Percentiles rank a stretch among this genome's conserved stretches.
Evolutionary conservation across 2,329 filamentous ascomycete genomes (phyloP).

Genomic region (Ophiostoma perfectum): DNA sequence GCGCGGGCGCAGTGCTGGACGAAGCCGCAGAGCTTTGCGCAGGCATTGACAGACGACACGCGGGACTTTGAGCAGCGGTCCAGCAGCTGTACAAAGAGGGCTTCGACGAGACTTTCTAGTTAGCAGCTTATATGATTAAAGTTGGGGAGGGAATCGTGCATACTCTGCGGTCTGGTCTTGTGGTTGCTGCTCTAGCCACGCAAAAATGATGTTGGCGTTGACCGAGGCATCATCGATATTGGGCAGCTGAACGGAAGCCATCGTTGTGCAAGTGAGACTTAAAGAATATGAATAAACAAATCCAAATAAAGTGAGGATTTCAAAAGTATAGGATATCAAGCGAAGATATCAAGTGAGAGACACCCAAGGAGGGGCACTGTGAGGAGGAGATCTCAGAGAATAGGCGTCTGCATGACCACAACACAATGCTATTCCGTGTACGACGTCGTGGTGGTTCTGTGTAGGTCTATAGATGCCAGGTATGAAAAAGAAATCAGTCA

Average conservation of each 20-base stretch:
- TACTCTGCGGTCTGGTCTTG: slow-evolving; percentile 14
- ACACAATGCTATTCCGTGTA: slow-evolving; percentile 12
- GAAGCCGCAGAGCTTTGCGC: slow-evolving; percentile 56
- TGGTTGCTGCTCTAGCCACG: slow-evolving; percentile 29
- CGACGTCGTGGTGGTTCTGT: not conserved
- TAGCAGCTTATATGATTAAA: no score
- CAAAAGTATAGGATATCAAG: not conserved
- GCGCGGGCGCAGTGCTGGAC: slow-evolving; percentile 56
- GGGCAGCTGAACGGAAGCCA: slow-evolving; percentile 19
- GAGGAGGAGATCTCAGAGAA: not conserved
- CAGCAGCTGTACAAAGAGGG: slow-evolving; percentile 45
- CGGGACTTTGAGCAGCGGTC: slow-evolving; percentile 48
- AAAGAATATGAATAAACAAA: no score
- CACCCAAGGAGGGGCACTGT: slow-evolving; percentile 12
- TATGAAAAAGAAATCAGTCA: not conserved
- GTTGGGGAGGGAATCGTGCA: no score
- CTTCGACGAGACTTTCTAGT: slow-evolving; percentile 12
- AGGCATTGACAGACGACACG: slow-evolving; percentile 52
- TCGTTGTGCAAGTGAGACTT: not conserved
- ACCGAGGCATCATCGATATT: slow-evolving; percentile 27
- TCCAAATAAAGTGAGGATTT: no score
- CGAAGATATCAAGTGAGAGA: not conserved
- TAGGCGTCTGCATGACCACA: slow-evolving; percentile 10
- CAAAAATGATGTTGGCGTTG: slow-evolving; percentile 30
- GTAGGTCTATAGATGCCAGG: not conserved